Percentiles rank a stretch among this genome's conserved stretches.
Conservation (phyloP, 768 basidiomycete species). For the Amanita brunnescens region DNA sequence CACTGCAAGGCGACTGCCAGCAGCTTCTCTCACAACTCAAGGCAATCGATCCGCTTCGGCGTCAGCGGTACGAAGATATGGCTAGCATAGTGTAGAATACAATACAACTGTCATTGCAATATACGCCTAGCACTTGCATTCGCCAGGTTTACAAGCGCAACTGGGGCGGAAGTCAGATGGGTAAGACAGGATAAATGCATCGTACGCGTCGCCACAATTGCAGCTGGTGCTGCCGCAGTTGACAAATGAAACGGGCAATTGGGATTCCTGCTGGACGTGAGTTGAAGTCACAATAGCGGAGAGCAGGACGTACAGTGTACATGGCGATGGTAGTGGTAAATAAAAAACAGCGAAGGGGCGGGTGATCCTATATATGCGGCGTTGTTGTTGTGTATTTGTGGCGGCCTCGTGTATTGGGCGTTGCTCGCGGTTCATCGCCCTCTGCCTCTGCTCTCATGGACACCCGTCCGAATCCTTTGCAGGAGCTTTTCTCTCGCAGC, state of each 20-base stretch:
- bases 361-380: not conserved
- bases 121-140: constrained; percentile 53
- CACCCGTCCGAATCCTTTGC: constrained; percentile 29
- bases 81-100: constrained; percentile 6
- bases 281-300: constrained; percentile 4
- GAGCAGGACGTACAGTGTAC: constrained; percentile 28
- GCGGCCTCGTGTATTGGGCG: constrained; percentile 39
- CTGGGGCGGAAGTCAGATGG: constrained; percentile 21
- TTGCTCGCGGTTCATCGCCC: constrained; percentile 12
- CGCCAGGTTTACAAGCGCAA: constrained; percentile 51
- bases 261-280: constrained; percentile 18
- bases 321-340: constrained; percentile 22
- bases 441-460: constrained; percentile 26
- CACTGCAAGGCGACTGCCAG: constrained; percentile 37
- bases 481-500: constrained; percentile 42
- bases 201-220: constrained; percentile 43
- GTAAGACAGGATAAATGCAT: constrained; percentile 1
- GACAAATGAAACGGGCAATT: constrained; percentile 28
- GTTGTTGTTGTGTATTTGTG: constrained; percentile 14
- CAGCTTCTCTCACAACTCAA: constrained; percentile 48
- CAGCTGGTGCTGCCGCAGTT: constrained; percentile 41
- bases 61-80: constrained; percentile 60
- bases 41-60: constrained; percentile 57
- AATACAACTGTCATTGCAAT: not conserved
- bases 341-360: not conserved